These are phyloP conservation scores for Kwoniella shivajii DNA, from an alignment of 1,284 basidiomycete genomes.

Conservation along the genomic window DNA sequence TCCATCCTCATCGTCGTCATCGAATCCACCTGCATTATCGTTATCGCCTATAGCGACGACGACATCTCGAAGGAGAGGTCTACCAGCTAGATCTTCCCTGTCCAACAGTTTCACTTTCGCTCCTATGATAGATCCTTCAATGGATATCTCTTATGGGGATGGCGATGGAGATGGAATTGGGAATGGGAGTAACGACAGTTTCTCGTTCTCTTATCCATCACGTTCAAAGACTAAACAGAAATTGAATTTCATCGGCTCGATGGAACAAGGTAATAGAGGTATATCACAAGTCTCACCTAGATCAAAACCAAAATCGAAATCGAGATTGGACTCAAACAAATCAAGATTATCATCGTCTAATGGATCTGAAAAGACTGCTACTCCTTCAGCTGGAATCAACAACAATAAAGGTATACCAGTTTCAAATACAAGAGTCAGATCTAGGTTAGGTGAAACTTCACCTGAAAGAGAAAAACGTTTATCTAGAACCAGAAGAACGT, in stretches of 20 bases:
- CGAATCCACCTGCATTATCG: conserved; percentile 8
- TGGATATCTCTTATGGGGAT: conserved; percentile 52
- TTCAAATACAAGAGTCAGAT: conserved; percentile 1
- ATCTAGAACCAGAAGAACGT: conserved; percentile 10
- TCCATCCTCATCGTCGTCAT: conserved; percentile 23
- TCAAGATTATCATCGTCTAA: not conserved
- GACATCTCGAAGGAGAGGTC: conserved; percentile 15
- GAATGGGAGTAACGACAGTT: conserved; percentile 59
- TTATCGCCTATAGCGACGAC: conserved; percentile 19
- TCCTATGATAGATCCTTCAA: conserved; percentile 59
- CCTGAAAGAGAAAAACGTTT: conserved; percentile 4
- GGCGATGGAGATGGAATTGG: conserved; percentile 58
- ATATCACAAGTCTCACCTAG: conserved; percentile 36
- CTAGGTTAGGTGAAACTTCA: conserved; percentile 16
- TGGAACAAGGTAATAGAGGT: conserved; percentile 36
- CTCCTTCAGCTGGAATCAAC: not conserved
- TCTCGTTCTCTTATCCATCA: conserved; percentile 67
- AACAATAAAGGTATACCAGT: conserved; percentile 5
- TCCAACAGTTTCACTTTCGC: conserved; percentile 80
- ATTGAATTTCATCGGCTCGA: conserved; percentile 60
- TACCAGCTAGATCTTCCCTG: conserved; percentile 48
- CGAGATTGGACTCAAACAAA: not conserved
- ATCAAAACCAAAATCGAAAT: conserved; percentile 16
- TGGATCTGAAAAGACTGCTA: not conserved
- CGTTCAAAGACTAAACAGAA: conserved; percentile 59